Conservation (phyloP, 2,329 filamentous ascomycete species). For the Fusarium nurragi region DNA sequence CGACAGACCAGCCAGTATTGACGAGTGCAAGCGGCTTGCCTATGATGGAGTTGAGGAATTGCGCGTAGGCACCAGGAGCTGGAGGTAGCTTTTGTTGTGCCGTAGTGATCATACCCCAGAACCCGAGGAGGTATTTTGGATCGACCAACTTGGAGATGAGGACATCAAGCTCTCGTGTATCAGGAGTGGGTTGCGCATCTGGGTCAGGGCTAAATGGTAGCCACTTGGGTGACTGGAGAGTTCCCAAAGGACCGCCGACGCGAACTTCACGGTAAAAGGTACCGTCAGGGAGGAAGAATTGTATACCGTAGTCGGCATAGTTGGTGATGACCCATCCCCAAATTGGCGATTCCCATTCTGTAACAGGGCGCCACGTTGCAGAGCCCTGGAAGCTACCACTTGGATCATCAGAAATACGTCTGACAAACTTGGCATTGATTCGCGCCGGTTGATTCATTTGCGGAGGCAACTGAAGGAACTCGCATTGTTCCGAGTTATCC, state of each 20-base stretch:
- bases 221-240: neutral
- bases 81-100: slow-evolving; percentile 40
- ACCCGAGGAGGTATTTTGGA: slow-evolving; percentile 44
- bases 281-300: slow-evolving; percentile 41
- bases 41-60: slow-evolving; percentile 49
- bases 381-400: neutral
- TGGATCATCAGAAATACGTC: neutral
- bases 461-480: slow-evolving; percentile 45
- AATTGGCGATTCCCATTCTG: slow-evolving; percentile 53
- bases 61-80: slow-evolving; percentile 50
- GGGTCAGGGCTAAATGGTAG: neutral
- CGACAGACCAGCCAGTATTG: slow-evolving; percentile 52
- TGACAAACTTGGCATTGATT: slow-evolving; percentile 46
- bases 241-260: neutral
- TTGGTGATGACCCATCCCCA: slow-evolving; percentile 55
- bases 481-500: neutral
- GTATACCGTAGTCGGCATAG: slow-evolving; percentile 52
- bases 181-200: neutral
- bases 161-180: slow-evolving; percentile 44
- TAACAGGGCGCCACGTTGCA: slow-evolving; percentile 6
- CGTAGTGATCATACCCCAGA: slow-evolving; percentile 51
- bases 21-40: slow-evolving; percentile 55
- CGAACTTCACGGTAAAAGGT: neutral
- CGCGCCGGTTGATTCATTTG: slow-evolving; percentile 53
- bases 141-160: slow-evolving; percentile 41